Evolutionary conservation across 2,329 filamentous ascomycete genomes (phyloP).

Genomic region (Alternaria atra): DNA sequence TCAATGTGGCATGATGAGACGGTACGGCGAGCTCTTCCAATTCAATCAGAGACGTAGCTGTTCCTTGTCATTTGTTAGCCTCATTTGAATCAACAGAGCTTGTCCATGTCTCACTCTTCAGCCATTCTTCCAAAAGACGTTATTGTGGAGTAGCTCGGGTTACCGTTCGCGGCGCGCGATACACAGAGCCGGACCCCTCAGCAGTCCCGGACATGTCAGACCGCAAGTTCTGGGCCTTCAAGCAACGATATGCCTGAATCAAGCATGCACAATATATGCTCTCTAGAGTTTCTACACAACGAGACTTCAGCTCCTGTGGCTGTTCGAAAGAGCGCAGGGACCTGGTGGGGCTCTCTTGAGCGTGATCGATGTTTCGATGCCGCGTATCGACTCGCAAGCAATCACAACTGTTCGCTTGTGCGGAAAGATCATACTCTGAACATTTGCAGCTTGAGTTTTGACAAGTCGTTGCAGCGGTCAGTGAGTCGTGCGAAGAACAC

Average conservation of each 20-base stretch:
- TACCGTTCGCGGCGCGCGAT: background rate
- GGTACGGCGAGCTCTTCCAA: background rate
- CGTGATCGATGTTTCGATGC: background rate
- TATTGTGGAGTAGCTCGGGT: background rate
- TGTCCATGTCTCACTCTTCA: background rate
- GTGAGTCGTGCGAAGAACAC: constrained; percentile 9
- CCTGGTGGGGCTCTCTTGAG: constrained; percentile 1
- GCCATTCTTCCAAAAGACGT: background rate
- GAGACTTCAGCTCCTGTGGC: constrained; percentile 9
- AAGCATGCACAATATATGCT: background rate
- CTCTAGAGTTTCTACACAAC: constrained; percentile 3
- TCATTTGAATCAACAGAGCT: background rate
- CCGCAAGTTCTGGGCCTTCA: constrained; percentile 2
- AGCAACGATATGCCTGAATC: constrained; percentile 1
- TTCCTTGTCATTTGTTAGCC: background rate
- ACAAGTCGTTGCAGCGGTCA: constrained; percentile 7
- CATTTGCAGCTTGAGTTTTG: background rate
- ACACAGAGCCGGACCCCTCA: background rate
- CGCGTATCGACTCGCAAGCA: background rate
- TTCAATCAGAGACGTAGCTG: background rate
- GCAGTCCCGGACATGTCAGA: constrained; percentile 10
- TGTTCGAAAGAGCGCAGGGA: constrained; percentile 2
- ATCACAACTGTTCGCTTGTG: constrained; percentile 1
- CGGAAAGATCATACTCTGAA: background rate
- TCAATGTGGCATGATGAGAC: background rate